Evolutionary conservation across 371 early-diverging fungal genomes (phyloP), one percentile per base, ranked within the genome.

Genomic region (Mucor velutinosus): DNA sequence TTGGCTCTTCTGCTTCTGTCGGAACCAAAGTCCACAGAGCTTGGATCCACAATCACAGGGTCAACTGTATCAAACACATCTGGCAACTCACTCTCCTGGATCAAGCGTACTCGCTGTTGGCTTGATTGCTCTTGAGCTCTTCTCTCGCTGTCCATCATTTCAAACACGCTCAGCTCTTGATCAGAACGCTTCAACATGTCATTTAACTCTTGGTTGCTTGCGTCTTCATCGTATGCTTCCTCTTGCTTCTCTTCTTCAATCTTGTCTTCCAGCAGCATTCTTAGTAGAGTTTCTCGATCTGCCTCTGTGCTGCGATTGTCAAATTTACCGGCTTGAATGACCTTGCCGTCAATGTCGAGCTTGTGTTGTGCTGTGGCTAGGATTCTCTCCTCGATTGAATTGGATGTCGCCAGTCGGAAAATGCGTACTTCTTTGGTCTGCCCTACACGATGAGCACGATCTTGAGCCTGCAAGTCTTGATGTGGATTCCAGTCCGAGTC

Each of bases 401-500:
- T 92, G 29, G 90, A 89, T 1, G 96, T 95, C 47, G 99, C 94
- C 58, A 99, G 77, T 37, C 99, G 90, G 78, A 98, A 92, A 60
- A 99, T 96, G 51, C 95, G 91, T 29, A 99, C 99, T 82, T 99
- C 99, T 72, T 97, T 98, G 17, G 93, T 99, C 82, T 99, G 99
- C 19, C 99, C 99, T 71, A 99, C 99, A 80, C 99, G 93, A 83
- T 99, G 99, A 0, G 99, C 99, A 79, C 99, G 95, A 81, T 99
- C 99, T 81, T 99, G 99, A 5, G 99, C 99, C 85, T 99, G 99
- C 39, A 99, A 85, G 85, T 99, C 99, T 65, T 95, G 95, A 72
- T 98, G 97, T 21, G 99, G 99, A 74, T 99, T 99, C 93, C 87
- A 99, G 80, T 99, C 99, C 15, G 96, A 95, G 78, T 99, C 99